Conservation (phyloP, 2,329 filamentous ascomycete genomes). For the Phialemoniopsis sp. region DNA sequence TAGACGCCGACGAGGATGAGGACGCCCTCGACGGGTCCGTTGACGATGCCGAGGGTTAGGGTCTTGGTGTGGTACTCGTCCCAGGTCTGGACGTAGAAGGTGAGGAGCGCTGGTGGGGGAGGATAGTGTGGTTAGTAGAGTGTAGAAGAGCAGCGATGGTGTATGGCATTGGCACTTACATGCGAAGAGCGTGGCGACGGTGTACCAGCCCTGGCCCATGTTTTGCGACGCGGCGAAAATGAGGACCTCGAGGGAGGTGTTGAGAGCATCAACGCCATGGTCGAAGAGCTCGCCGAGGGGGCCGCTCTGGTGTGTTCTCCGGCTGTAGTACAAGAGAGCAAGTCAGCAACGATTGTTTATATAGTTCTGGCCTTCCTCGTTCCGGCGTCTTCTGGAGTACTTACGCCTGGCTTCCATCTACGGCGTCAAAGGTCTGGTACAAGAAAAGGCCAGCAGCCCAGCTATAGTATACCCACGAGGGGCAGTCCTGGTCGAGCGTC, state of each 20-base stretch:
- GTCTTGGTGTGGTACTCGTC: constrained; percentile 99
- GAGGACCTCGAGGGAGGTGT: constrained; percentile 89
- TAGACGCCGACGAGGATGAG: constrained; percentile 80
- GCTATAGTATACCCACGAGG: constrained; percentile 88
- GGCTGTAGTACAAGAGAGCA: constrained; percentile 36
- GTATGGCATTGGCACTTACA: constrained; percentile 45
- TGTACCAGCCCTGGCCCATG: constrained; percentile 88
- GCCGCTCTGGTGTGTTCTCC: constrained; percentile 86
- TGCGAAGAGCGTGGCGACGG: constrained; percentile 77
- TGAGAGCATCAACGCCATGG: constrained; percentile 94
- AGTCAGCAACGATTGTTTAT: constrained; percentile 1
- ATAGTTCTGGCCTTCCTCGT: neutral
- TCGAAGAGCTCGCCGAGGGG: constrained; percentile 96
- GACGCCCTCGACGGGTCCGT: constrained; percentile 92
- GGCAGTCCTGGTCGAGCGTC: constrained; percentile 89
- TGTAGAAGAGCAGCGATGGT: neutral
- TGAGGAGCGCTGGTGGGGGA: constrained; percentile 63
- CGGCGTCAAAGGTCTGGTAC: constrained; percentile 97
- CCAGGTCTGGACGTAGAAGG: constrained; percentile 99
- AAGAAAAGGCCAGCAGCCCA: constrained; percentile 89
- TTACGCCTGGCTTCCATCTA: constrained; percentile 90
- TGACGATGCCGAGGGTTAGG: constrained; percentile 85
- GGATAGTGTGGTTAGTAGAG: constrained; percentile 7
- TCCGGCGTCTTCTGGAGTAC: constrained; percentile 25
- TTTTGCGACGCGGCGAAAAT: constrained; percentile 92